These are phyloP conservation scores for Annulohypoxylon maeteangense DNA, from an alignment of 495 filamentous ascomycete genomes.

Conservation along the genomic window DNA sequence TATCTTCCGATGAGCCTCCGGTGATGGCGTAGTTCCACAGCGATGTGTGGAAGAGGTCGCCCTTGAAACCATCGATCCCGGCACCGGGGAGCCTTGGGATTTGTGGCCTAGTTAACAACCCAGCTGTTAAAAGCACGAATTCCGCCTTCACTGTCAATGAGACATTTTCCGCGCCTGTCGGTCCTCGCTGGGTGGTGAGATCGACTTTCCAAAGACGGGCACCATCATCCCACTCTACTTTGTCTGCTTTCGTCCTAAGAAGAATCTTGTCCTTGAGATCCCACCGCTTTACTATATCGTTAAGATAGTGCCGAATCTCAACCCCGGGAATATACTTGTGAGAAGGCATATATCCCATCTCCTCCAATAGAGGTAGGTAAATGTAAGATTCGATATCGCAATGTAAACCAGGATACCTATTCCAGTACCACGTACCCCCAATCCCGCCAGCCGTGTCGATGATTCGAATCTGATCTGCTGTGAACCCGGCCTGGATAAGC, in stretches of 20 bases:
- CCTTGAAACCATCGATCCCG: conserved; percentile 58
- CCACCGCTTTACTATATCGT: conserved; percentile 55
- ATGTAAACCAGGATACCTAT: conserved; percentile 62
- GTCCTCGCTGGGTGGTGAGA: conserved; percentile 51
- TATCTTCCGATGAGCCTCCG: conserved; percentile 61
- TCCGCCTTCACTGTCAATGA: conserved; percentile 47
- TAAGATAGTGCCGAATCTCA: conserved; percentile 60
- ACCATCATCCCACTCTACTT: conserved; percentile 57
- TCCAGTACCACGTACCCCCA: conserved; percentile 69
- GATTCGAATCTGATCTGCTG: conserved; percentile 59
- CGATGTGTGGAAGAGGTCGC: conserved; percentile 63
- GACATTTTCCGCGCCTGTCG: conserved; percentile 41
- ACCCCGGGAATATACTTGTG: conserved; percentile 56
- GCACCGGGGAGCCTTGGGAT: conserved; percentile 54
- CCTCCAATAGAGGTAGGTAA: conserved; percentile 69
- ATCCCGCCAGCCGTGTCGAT: conserved; percentile 62
- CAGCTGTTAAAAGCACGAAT: conserved; percentile 53
- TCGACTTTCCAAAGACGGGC: conserved; percentile 55
- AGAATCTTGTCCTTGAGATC: conserved; percentile 57
- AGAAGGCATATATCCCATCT: conserved; percentile 66
- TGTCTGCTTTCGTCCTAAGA: conserved; percentile 56
- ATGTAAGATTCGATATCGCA: conserved; percentile 64
- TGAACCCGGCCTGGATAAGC: conserved; percentile 60
- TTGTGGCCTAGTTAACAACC: conserved; percentile 58
- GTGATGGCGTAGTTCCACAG: conserved; percentile 65